These are phyloP conservation scores for Coemansia furcata DNA, from an alignment of 192 early-diverging fungal genomes.

Conservation along the genomic window DNA sequence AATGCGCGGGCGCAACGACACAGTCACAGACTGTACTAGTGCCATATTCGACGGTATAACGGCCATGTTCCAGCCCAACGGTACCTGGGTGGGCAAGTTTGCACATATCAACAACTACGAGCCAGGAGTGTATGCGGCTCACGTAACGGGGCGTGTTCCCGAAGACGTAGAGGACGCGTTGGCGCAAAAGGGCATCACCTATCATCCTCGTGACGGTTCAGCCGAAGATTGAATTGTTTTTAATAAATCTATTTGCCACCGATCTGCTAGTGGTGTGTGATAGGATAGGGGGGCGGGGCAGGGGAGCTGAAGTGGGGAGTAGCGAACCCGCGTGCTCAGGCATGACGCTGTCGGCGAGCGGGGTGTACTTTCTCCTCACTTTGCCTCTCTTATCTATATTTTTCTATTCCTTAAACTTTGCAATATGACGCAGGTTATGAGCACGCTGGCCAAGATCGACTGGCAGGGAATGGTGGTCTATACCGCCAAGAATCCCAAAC, in stretches of 20 bases:
- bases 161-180: constrained; percentile 73
- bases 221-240: constrained; percentile 27
- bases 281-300: not conserved
- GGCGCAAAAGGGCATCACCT: constrained; percentile 64
- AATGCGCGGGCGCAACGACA: constrained; percentile 62
- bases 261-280: not conserved
- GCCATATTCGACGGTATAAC: constrained; percentile 73
- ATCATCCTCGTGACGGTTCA: constrained; percentile 66
- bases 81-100: constrained; percentile 77
- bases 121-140: constrained; percentile 74
- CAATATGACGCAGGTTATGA: constrained; percentile 39
- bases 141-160: constrained; percentile 69
- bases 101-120: constrained; percentile 52
- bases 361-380: not conserved
- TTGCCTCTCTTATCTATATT: not conserved
- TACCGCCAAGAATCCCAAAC: constrained; percentile 39
- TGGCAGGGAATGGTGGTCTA: constrained; percentile 40
- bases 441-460: constrained; percentile 47
- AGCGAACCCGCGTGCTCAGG: not conserved
- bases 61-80: constrained; percentile 69
- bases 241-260: not conserved
- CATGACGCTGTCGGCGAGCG: not conserved
- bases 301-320: not conserved
- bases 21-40: constrained; percentile 75
- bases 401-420: not conserved